Base-by-base conservation (phyloP, 2,329 filamentous ascomycete genomes). In the Thielaviopsis populi region DNA sequence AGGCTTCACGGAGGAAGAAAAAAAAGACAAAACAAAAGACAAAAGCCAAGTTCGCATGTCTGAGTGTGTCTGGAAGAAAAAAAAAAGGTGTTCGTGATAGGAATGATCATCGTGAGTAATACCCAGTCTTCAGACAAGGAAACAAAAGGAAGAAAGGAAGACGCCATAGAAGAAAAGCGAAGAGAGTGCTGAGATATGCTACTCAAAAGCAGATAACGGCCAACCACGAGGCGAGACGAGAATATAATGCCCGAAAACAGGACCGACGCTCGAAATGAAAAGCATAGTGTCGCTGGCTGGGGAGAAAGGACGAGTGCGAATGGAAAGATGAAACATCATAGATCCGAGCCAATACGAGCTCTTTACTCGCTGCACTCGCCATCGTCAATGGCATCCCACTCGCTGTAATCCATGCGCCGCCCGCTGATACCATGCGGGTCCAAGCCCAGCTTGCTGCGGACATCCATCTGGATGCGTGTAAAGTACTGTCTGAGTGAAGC, bases 401-500 rank as follows among this genome's bases (percentile, higher is more conserved):
- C 63, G 7, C 40, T 56, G 30, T 63, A 46, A 37, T 65, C 64
- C 17, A 65, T 41, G 40, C 60, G 60, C 22, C 64, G 50, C 8
- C 62, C 64, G 41, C 62, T 67, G 1, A 68, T 60, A 37, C 72
- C 70, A n/a, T 71, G 70, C 46, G 71, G 69, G 42, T 74, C 74
- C 43, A 83, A 69, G 3, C 78, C 80, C 65, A 84, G 72, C 67
- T 82, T 79, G 10, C 73, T 71, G 61, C 81, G 75, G 40, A 92
- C 81, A 67, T 97, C 91, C 69, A 83, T 83, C 76, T 94, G 86
- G 62, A 99, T 96, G 64, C 85, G 83, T 69, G 91, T 80, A 70
- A 99, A 95, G 73, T 96, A 97, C 71, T 84, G 82, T 64, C 84
- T 82, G 68, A 99, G 76, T 2, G 85, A 89, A 61, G 86, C 80